Evolutionary conservation across 2,329 filamentous ascomycete genomes (phyloP), one percentile per base, ranked within the genome.

Genomic region (Nothomitra cinnamomea): DNA sequence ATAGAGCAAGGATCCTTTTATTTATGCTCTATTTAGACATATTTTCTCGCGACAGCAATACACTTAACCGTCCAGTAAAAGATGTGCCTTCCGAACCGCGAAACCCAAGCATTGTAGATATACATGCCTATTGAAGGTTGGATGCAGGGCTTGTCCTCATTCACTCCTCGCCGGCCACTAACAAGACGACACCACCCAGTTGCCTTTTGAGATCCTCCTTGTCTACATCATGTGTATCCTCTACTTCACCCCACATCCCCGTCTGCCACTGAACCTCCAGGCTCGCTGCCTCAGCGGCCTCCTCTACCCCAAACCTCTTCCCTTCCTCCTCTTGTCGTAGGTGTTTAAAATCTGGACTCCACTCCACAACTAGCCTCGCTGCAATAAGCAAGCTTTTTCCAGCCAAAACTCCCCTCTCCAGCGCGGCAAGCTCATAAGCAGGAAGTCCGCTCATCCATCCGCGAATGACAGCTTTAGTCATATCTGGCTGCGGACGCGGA

Each of bases 201-300:
- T 96, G 92, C 62, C 90, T 77, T 64, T 80, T 78, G 59, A 96
- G 61, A 67, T 98, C 92, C 67, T 94, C 90, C 67, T 82, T 85
- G 62, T 94, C 85, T 1, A 98, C 92, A 72, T 98, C 92, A 69
- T 98, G 92, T 25, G 89, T 95, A 68, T 98, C 89, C 66, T 98
- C 92, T 0, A 98, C 92, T 72, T 95, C 89, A 7, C 92, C 92
- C 90, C 92, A 96, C 68, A 85, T 82, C 25, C 77, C 72, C 1
- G 83, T 94, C 75, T 98, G 92, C 83, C 87, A 95, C 58, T 79
- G 75, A 15, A 95, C 87, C 71, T 98, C 92, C 42, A 94, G 66
- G 61, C 78, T 95, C 4, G 83, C 81, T 13, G 84, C 83, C 61
- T 76, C 73, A 0, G 86, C 82, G 0, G 89, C 90, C 64, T 94